Evolutionary conservation across 108 stramenopile species (phyloP).

Genomic region (Aureococcus anophagefferens): DNA sequence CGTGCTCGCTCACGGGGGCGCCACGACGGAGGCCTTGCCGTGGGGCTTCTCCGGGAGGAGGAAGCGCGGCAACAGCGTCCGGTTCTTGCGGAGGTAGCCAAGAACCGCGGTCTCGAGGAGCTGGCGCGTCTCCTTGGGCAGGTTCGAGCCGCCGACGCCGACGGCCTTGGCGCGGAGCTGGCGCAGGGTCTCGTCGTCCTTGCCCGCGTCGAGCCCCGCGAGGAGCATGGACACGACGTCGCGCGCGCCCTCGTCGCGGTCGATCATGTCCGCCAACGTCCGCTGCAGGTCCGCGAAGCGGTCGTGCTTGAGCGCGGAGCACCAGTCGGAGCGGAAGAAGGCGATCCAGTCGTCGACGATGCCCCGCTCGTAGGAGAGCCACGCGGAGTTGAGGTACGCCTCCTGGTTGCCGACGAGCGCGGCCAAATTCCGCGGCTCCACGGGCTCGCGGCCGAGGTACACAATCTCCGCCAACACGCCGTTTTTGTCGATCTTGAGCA

Average conservation of each 20-base stretch:
- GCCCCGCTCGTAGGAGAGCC: slow-evolving; percentile 28
- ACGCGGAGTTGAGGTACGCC: slow-evolving; percentile 33
- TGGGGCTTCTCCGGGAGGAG: not conserved
- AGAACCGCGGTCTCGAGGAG: slow-evolving; percentile 14
- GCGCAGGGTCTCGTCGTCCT: slow-evolving; percentile 21
- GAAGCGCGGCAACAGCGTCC: slow-evolving; percentile 12
- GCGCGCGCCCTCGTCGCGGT: slow-evolving; percentile 2
- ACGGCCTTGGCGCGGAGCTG: slow-evolving; percentile 11
- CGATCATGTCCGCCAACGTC: slow-evolving; percentile 3
- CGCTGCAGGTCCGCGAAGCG: slow-evolving; percentile 20
- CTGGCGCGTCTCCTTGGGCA: slow-evolving; percentile 16
- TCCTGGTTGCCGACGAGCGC: slow-evolving; percentile 36
- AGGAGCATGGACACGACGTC: not conserved
- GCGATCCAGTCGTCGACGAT: slow-evolving; percentile 30
- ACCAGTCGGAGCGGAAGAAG: slow-evolving; percentile 34
- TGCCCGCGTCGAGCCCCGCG: slow-evolving; percentile 15
- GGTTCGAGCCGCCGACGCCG: slow-evolving; percentile 10
- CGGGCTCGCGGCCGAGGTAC: slow-evolving; percentile 16
- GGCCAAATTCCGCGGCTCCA: slow-evolving; percentile 24
- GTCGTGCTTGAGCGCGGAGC: slow-evolving; percentile 34
- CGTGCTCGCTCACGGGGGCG: too few relatives aligned
- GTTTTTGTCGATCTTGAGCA: slow-evolving; percentile 14
- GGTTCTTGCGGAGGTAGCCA: slow-evolving; percentile 19
- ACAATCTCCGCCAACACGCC: slow-evolving; percentile 23
- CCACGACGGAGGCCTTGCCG: too few relatives aligned